Evolutionary conservation across 176 grass and related monocot species (phyloP).

Genomic region (Avena insularis): DNA sequence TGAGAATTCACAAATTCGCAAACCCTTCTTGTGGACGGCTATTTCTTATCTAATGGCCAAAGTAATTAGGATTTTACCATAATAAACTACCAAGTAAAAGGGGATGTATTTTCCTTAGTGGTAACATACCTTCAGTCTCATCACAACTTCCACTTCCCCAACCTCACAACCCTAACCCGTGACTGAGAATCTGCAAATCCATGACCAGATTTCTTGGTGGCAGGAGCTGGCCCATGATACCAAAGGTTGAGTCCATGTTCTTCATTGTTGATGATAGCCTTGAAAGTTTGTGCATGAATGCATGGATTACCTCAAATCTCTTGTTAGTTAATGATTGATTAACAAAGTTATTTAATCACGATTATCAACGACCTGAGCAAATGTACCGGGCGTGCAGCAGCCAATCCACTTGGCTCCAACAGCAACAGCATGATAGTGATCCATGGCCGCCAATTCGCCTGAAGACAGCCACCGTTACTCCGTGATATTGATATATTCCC

Average conservation of each 20-base stretch:
- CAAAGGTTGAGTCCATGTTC: background rate
- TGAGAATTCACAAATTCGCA: too few relatives aligned
- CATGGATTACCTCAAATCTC: background rate
- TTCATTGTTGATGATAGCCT: background rate
- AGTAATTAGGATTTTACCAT: slow-evolving; percentile 8
- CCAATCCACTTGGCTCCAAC: background rate
- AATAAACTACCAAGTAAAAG: background rate
- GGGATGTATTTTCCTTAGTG: background rate
- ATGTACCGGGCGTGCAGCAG: background rate
- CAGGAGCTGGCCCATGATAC: background rate
- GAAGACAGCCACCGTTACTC: background rate
- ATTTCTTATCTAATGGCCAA: slow-evolving; percentile 1
- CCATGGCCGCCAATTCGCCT: background rate
- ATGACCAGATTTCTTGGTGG: background rate
- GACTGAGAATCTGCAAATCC: background rate
- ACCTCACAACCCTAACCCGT: background rate
- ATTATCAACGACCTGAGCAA: background rate
- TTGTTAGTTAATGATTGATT: background rate
- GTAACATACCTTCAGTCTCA: slow-evolving; percentile 17
- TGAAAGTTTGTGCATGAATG: background rate
- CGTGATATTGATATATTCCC: too few relatives aligned
- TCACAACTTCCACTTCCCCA: background rate
- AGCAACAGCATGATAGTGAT: background rate
- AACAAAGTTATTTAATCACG: background rate
- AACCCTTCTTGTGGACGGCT: background rate